Conservation (phyloP, 2,329 filamentous ascomycete species). For the Neurospora sp. region DNA sequence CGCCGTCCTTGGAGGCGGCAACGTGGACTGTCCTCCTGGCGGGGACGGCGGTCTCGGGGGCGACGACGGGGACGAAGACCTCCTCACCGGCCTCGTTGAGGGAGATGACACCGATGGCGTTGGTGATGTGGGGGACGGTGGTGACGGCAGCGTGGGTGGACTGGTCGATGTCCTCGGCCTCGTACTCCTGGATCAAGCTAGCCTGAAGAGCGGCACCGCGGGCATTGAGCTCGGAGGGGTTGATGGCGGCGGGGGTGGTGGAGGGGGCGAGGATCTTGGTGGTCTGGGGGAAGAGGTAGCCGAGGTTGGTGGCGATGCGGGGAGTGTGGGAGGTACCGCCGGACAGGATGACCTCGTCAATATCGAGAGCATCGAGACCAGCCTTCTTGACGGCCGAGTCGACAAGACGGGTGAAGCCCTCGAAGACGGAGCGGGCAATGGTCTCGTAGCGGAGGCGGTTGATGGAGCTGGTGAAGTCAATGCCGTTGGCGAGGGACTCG, state of each 20-base stretch:
- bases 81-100: conserved; percentile 46
- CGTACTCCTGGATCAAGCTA: conserved; percentile 88
- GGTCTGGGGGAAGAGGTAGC: conserved; percentile 68
- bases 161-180: conserved; percentile 87
- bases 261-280: conserved; percentile 76
- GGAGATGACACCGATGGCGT: conserved; percentile 79
- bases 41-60: conserved; percentile 80
- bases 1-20: conserved; percentile 65
- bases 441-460: conserved; percentile 93
- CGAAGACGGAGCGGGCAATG: conserved; percentile 75
- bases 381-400: conserved; percentile 86
- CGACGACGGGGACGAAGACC: conserved; percentile 71
- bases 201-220: conserved; percentile 94
- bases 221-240: conserved; percentile 83
- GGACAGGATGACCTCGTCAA: conserved; percentile 89
- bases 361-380: conserved; percentile 79
- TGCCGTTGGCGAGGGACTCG: conserved; percentile 78
- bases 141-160: conserved; percentile 93
- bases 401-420: conserved; percentile 77
- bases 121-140: conserved; percentile 79
- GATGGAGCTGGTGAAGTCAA: conserved; percentile 85
- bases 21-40: conserved; percentile 79
- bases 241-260: conserved; percentile 68
- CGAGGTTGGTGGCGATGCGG: conserved; percentile 76
- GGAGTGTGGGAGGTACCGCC: conserved; percentile 91